These are phyloP conservation scores for Botrytis deweyae DNA, from an alignment of 2,329 filamentous ascomycete species.

Conservation along the genomic window DNA sequence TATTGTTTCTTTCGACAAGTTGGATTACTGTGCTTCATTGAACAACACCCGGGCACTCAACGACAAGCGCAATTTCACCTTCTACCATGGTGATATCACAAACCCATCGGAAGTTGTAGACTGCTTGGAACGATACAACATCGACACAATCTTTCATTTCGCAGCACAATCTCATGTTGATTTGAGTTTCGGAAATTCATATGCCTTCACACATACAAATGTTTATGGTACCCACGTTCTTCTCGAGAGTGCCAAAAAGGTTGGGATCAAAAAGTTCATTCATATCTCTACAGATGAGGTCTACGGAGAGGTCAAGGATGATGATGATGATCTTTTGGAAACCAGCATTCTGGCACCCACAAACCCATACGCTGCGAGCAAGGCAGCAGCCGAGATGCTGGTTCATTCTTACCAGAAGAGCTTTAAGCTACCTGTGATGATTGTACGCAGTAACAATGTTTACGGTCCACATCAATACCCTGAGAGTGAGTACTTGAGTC, in stretches of 20 bases:
- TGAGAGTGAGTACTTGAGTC: slow-evolving; percentile 60
- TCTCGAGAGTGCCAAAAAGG: slow-evolving; percentile 72
- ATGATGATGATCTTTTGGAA: slow-evolving; percentile 69
- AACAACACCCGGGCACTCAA: slow-evolving; percentile 75
- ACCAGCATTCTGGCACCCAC: slow-evolving; percentile 74
- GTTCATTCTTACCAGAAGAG: slow-evolving; percentile 85
- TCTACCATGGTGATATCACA: slow-evolving; percentile 78
- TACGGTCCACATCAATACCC: slow-evolving; percentile 84
- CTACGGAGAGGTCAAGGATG: slow-evolving; percentile 75
- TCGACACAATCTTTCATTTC: slow-evolving; percentile 82
- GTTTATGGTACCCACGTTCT: slow-evolving; percentile 83
- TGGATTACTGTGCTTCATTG: slow-evolving; percentile 78
- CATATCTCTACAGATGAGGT: slow-evolving; percentile 85
- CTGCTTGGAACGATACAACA: slow-evolving; percentile 67
- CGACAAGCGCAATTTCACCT: slow-evolving; percentile 69
- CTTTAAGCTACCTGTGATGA: slow-evolving; percentile 77
- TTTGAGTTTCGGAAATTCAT: slow-evolving; percentile 78
- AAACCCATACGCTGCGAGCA: slow-evolving; percentile 79
- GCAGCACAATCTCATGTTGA: slow-evolving; percentile 86
- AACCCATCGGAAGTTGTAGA: slow-evolving; percentile 67
- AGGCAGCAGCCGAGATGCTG: slow-evolving; percentile 80
- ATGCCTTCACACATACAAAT: slow-evolving; percentile 77
- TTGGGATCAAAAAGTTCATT: slow-evolving; percentile 70
- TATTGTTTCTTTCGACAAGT: slow-evolving; percentile 79
- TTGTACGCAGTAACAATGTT: slow-evolving; percentile 80